These are phyloP conservation scores for Neonectria hederae DNA, from an alignment of 2,329 filamentous ascomycete species.

Conservation along the genomic window DNA sequence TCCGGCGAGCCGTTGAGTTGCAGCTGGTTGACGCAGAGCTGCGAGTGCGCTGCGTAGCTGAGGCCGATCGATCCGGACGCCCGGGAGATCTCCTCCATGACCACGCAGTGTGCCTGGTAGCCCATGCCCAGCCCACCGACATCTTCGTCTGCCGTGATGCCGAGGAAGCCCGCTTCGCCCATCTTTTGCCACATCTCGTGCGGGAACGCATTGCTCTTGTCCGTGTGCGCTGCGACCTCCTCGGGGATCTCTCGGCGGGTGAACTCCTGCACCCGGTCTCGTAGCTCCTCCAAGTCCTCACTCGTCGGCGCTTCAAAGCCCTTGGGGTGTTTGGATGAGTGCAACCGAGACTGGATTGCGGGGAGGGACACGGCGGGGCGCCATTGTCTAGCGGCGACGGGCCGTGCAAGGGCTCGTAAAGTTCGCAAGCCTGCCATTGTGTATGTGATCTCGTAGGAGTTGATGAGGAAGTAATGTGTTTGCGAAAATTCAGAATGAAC, in stretches of 20 bases:
- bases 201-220: conserved; percentile 88
- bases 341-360: conserved; percentile 50
- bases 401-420: conserved; percentile 49
- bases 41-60: conserved; percentile 94
- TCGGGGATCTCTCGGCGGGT: conserved; percentile 86
- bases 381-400: conserved; percentile 40
- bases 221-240: conserved; percentile 83
- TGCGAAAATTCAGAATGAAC: conserved; percentile 1
- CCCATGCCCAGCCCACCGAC: conserved; percentile 91
- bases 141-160: conserved; percentile 92
- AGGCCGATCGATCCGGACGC: conserved; percentile 86
- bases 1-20: conserved; percentile 83
- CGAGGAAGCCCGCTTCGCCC: conserved; percentile 89
- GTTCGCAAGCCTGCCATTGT: conserved; percentile 55
- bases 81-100: conserved; percentile 93
- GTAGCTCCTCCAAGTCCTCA: conserved; percentile 80
- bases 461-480: not conserved
- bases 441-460: conserved; percentile 7
- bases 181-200: conserved; percentile 93
- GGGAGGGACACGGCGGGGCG: conserved; percentile 46
- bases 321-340: conserved; percentile 68
- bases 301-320: conserved; percentile 75
- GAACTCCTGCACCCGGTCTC: conserved; percentile 89
- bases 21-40: conserved; percentile 96
- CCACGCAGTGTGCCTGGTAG: conserved; percentile 94